A percentile compares a stretch with the other conserved stretches of the same genome.
Evolutionary conservation across 352 stramenopile species (phyloP).

Genomic region (Phytophthora constricta): DNA sequence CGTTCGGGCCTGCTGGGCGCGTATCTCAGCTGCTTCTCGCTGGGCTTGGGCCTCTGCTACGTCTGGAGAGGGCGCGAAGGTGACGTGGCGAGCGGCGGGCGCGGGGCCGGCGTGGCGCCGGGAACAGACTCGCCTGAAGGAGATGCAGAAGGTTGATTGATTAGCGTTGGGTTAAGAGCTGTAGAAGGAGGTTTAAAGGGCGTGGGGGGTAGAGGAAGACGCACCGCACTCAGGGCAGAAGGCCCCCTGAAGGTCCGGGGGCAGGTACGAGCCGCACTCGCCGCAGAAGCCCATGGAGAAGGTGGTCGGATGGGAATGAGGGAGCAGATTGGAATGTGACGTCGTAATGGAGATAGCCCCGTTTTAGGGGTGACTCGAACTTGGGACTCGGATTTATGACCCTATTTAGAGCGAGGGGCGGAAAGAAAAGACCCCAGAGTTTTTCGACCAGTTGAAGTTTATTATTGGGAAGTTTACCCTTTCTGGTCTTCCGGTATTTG

Average conservation of each 20-base stretch:
- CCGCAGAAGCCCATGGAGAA: constrained; percentile 81
- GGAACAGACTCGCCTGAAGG: constrained; percentile 32
- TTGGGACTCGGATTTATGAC: too few relatives aligned
- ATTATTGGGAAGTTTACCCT: too few relatives aligned
- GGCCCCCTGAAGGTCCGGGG: constrained; percentile 56
- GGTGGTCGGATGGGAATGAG: not conserved
- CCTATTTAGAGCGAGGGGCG: too few relatives aligned
- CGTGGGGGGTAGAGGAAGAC: constrained; percentile 14
- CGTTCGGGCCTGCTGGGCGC: constrained; percentile 46
- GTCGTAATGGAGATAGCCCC: too few relatives aligned
- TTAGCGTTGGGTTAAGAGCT: too few relatives aligned
- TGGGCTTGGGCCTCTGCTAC: constrained; percentile 36
- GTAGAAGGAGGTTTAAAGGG: not conserved
- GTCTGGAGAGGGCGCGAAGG: constrained; percentile 19
- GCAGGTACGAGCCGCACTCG: constrained; percentile 74
- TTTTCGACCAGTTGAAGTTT: too few relatives aligned
- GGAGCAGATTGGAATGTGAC: too few relatives aligned
- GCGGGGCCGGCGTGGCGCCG: constrained; percentile 15
- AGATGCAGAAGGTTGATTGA: not conserved
- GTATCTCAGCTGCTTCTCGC: constrained; percentile 60
- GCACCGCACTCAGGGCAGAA: constrained; percentile 84
- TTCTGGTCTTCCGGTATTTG: too few relatives aligned
- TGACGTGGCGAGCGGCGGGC: constrained; percentile 28
- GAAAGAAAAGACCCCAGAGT: too few relatives aligned
- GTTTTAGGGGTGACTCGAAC: too few relatives aligned